A percentile compares a stretch with the other conserved stretches of the same genome.
These are phyloP conservation scores for Coniochaeta prunicola DNA, from an alignment of 2,329 filamentous ascomycete species.

Conservation along the genomic window DNA sequence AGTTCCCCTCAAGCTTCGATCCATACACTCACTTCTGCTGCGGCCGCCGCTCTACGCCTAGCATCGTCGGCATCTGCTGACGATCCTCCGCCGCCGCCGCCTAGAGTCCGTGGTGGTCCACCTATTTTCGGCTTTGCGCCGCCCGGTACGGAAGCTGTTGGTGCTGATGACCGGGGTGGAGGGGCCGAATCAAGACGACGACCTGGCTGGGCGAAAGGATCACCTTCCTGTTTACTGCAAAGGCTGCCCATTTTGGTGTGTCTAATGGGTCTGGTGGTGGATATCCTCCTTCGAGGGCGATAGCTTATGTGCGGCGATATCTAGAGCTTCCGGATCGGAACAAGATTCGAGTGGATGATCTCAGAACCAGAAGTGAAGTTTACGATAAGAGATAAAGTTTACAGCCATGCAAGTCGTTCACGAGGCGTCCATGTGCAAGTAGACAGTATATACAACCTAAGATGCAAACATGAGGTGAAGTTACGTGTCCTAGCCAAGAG, in stretches of 20 bases:
- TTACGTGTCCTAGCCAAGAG: not conserved
- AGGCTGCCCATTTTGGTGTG: constrained; percentile 67
- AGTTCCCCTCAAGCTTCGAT: not conserved
- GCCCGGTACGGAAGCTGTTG: constrained; percentile 43
- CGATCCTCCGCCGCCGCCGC: constrained; percentile 30
- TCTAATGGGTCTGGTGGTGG: not conserved
- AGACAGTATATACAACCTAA: not conserved
- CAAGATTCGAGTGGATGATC: not conserved
- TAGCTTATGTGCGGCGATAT: not conserved
- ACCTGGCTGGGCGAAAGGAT: constrained; percentile 65
- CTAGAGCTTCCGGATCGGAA: not conserved
- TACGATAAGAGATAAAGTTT: not conserved
- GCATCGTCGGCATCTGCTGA: constrained; percentile 45
- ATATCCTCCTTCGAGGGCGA: not conserved
- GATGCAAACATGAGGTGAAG: not conserved
- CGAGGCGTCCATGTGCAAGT: not conserved
- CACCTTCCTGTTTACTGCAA: constrained; percentile 66
- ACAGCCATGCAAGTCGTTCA: not conserved
- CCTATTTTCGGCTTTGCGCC: constrained; percentile 36
- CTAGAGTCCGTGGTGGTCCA: constrained; percentile 57
- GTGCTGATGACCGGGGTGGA: constrained; percentile 33
- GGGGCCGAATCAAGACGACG: constrained; percentile 59
- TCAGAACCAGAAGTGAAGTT: not conserved
- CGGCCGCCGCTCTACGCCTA: constrained; percentile 65
- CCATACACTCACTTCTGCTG: constrained; percentile 65